A percentile compares a stretch with the other conserved stretches of the same genome.
phyloP scores from a whole-genome alignment of 257 asterid species.

The Plantago elongata region DNA sequence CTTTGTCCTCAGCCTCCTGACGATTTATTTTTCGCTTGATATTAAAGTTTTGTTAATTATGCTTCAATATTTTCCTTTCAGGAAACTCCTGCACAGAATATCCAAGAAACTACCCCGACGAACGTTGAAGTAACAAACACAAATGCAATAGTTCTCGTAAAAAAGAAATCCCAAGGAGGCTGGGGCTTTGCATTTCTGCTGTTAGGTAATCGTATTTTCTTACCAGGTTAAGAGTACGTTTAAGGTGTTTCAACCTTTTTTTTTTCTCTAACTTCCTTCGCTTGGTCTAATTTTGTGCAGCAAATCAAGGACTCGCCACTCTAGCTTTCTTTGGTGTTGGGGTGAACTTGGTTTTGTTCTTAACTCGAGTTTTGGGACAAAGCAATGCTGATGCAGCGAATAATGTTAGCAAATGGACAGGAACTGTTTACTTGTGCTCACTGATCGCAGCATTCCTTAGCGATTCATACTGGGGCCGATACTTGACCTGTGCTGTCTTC shows the following conservation, averaged over 20 bases:
- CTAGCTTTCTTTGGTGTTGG: slow-evolving; percentile 81
- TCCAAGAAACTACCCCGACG: background rate
- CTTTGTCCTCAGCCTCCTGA: background rate
- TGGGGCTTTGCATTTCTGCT: slow-evolving; percentile 56
- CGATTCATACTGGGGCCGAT: slow-evolving; percentile 87
- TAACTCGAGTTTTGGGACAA: slow-evolving; percentile 66
- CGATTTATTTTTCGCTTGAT: background rate
- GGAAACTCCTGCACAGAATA: slow-evolving; percentile 15
- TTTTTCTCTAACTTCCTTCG: too few species aligned
- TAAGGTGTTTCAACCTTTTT: background rate
- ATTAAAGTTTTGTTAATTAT: background rate
- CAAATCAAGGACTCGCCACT: slow-evolving; percentile 77
- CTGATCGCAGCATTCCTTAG: slow-evolving; percentile 78
- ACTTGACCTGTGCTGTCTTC: slow-evolving; percentile 59
- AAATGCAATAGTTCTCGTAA: background rate
- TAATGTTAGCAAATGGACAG: slow-evolving; percentile 80
- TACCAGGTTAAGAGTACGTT: background rate
- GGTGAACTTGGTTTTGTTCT: slow-evolving; percentile 72
- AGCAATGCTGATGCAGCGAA: slow-evolving; percentile 74
- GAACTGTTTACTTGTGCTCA: slow-evolving; percentile 75
- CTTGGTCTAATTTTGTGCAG: slow-evolving; percentile 26
- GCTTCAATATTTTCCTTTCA: slow-evolving; percentile 6
- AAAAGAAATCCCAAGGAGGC: slow-evolving; percentile 37
- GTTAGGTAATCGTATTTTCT: slow-evolving; percentile 38
- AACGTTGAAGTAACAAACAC: slow-evolving; percentile 14